These are phyloP conservation scores for Trametes elegans DNA, from an alignment of 768 basidiomycete species.

Conservation along the genomic window DNA sequence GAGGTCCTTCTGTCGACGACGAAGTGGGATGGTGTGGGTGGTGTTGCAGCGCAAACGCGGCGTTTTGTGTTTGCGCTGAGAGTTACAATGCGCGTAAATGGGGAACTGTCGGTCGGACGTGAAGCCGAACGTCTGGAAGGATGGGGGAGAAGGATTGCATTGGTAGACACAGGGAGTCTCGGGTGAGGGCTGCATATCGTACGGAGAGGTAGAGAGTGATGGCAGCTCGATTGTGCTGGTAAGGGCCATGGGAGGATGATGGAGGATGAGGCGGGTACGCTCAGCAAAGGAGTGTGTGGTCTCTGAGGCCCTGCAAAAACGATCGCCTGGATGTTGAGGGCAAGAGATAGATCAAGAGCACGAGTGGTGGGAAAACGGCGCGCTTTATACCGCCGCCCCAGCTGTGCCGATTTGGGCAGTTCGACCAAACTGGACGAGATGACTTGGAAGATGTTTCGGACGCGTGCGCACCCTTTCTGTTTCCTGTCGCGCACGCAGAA, in stretches of 20 bases:
- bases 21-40: background rate
- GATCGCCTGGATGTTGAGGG: slow-evolving; percentile 20
- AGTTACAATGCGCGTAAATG: slow-evolving; percentile 19
- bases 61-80: slow-evolving; percentile 2
- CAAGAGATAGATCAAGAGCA: slow-evolving; percentile 10
- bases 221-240: background rate
- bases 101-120: slow-evolving; percentile 18
- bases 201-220: slow-evolving; percentile 1
- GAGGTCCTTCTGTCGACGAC: slow-evolving; percentile 3
- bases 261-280: background rate
- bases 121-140: slow-evolving; percentile 7
- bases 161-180: background rate
- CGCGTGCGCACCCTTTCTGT: slow-evolving; percentile 4
- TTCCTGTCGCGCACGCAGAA: background rate
- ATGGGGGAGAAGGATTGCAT: background rate
- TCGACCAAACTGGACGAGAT: slow-evolving; percentile 16
- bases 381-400: slow-evolving; percentile 15
- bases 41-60: slow-evolving; percentile 6
- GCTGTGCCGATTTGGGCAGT: slow-evolving; percentile 8
- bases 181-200: slow-evolving; percentile 7
- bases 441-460: slow-evolving; percentile 10
- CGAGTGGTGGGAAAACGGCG: slow-evolving; percentile 6
- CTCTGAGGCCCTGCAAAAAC: slow-evolving; percentile 7
- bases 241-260: background rate
- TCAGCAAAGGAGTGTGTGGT: slow-evolving; percentile 15